Base-by-base conservation (phyloP, 1,284 basidiomycete species). In the Ceratobasidium sp. region DNA sequence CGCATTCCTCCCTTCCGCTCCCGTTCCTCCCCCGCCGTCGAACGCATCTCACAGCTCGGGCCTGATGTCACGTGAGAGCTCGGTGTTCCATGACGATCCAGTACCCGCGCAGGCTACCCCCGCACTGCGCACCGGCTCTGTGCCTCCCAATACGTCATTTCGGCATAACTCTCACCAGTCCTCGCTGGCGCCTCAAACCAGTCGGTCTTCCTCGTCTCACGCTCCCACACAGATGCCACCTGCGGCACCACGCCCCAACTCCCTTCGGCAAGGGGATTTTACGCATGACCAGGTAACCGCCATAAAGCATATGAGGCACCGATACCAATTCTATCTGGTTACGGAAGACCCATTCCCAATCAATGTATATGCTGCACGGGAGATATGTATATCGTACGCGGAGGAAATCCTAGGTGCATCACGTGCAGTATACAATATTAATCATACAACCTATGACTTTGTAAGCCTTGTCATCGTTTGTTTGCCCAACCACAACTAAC, bases 341-440 rank as follows among this genome's bases (percentile, higher is more conserved):
- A 40, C 59, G 2, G 59, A 62, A 62, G 59, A 62, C 33, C 33
- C 59, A 40, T 62, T 62, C 20, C 59, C 59, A 13, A 40, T 40
- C 4, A 62, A 62, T 20, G 59, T 62, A 0, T 33, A 13, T 17
- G 15, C 59, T 17, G 59, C 59, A 6, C 38, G 33, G 0, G 59
- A 62, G 33, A 1, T 20, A 3, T 62, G 59, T 20, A 15, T 62
- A 12, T 33, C 33, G 6, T 62, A 62, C 15, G 59, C 38, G 3
- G 59, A 62, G 38, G 12, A 40, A 3, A 20, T 20, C 28, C 33
- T 62, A 17, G 17, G 20, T 9, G 6, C 28, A 6, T 20, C 38
- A 20, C 59, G 17, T 20, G 38, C 17, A 20, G 7, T 3, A 3
- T 62, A 33, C 20, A 1, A 2, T 13, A 10, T 62, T 15, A 17